Conservation (phyloP, 2,329 filamentous ascomycete genomes). For the Trichophaea hybrida region DNA sequence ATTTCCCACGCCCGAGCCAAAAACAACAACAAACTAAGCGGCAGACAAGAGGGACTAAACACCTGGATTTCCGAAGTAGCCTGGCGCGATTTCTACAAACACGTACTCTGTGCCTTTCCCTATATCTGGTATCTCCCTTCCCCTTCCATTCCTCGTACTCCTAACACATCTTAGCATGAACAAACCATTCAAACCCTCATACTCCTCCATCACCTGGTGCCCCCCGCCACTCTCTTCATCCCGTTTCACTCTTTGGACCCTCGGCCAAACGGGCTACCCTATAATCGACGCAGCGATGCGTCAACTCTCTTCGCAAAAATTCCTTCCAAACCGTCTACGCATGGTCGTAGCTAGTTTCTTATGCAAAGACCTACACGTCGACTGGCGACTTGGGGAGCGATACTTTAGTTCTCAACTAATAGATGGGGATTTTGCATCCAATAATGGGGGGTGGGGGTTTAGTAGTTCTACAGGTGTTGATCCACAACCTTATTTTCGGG, state of each 20-base stretch:
- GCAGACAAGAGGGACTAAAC: conserved; percentile 37
- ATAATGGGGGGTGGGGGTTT: conserved; percentile 56
- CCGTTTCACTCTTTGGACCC: conserved; percentile 58
- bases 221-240: conserved; percentile 27
- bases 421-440: conserved; percentile 66
- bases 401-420: conserved; percentile 73
- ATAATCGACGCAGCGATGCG: conserved; percentile 81
- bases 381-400: conserved; percentile 69
- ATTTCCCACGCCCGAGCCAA: conserved; percentile 47
- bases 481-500: conserved; percentile 77
- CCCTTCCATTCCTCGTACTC: background rate
- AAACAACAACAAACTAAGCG: conserved; percentile 52
- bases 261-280: conserved; percentile 63
- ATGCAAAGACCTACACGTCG: conserved; percentile 62
- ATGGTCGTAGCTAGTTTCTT: conserved; percentile 77
- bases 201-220: conserved; percentile 49
- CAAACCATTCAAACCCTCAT: conserved; percentile 70
- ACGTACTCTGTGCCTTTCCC: conserved; percentile 73
- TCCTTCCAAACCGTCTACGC: conserved; percentile 73
- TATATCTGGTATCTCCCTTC: conserved; percentile 50
- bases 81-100: conserved; percentile 79
- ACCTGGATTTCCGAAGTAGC: conserved; percentile 70
- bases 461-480: conserved; percentile 51
- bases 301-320: conserved; percentile 52
- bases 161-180: conserved; percentile 41